Conservation (phyloP, 495 filamentous ascomycete species). For the Jackrogersella multiformis region DNA sequence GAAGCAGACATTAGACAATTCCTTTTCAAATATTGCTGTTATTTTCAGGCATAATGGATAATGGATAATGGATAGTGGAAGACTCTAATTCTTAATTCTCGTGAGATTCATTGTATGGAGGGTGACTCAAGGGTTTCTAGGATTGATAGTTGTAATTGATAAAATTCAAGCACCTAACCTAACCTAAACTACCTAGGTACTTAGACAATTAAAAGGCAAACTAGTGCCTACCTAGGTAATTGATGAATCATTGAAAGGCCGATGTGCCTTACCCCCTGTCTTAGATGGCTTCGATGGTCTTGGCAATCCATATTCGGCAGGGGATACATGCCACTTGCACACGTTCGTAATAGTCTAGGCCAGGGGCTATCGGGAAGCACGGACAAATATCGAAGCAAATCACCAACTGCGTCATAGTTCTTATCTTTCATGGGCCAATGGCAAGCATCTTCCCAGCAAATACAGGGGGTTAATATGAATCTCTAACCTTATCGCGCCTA, state of each 20-base stretch:
- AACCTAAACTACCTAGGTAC: too few species aligned
- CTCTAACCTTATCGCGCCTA: constrained; percentile 7
- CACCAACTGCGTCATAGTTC: constrained; percentile 4
- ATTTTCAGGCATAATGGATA: not conserved
- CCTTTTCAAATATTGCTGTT: not conserved
- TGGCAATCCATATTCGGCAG: constrained; percentile 12
- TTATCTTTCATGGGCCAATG: constrained; percentile 2
- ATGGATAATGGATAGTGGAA: not conserved
- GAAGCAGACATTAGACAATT: too few species aligned
- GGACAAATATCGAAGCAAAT: not conserved
- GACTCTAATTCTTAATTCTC: too few species aligned
- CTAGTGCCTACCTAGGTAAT: too few species aligned
- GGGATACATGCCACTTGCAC: not conserved
- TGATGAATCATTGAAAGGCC: not conserved
- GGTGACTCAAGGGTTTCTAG: too few species aligned
- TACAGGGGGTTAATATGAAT: constrained; percentile 6
- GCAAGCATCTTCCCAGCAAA: constrained; percentile 1
- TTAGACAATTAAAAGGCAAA: too few species aligned
- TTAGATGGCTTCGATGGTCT: not conserved
- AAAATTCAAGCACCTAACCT: too few species aligned
- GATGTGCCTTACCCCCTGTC: not conserved
- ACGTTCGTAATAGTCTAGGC: not conserved
- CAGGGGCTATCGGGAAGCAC: not conserved
- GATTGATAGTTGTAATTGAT: too few species aligned
- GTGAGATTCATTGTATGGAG: too few species aligned